These are phyloP conservation scores for Lactifluus hygrophoroides DNA, from an alignment of 768 basidiomycete genomes.

Conservation along the genomic window DNA sequence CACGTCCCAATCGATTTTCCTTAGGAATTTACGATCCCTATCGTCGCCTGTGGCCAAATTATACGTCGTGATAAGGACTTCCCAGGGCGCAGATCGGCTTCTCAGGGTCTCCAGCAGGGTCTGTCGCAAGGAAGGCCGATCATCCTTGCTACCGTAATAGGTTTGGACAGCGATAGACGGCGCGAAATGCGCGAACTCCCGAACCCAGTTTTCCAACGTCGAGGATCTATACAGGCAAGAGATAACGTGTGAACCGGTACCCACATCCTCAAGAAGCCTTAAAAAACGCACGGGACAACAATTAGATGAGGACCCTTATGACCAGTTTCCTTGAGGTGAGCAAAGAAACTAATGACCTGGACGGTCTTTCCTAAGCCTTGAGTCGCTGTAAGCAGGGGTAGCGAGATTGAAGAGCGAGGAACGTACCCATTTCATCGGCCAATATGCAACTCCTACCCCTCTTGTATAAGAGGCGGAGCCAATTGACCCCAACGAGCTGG, in stretches of 20 bases:
- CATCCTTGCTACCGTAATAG: constrained; percentile 91
- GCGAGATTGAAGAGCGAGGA: constrained; percentile 6
- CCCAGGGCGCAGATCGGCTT: constrained; percentile 57
- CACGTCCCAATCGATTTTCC: constrained; percentile 87
- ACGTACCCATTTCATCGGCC: constrained; percentile 97
- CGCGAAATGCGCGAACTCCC: constrained; percentile 89
- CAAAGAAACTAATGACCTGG: constrained; percentile 96
- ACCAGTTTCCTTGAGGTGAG: constrained; percentile 74
- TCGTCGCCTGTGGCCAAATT: constrained; percentile 84
- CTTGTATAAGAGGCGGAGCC: constrained; percentile 82
- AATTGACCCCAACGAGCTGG: constrained; percentile 95
- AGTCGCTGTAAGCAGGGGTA: constrained; percentile 5
- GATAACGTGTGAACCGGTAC: background rate
- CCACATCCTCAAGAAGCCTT: background rate
- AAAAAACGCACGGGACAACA: constrained; percentile 77
- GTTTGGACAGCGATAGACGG: constrained; percentile 79
- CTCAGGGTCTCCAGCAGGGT: constrained; percentile 55
- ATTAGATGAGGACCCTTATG: constrained; percentile 83
- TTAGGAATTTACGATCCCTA: constrained; percentile 88
- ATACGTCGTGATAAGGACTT: constrained; percentile 94
- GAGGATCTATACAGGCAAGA: constrained; percentile 54
- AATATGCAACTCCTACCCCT: constrained; percentile 86
- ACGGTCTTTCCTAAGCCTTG: constrained; percentile 96
- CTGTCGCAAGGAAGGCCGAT: constrained; percentile 65
- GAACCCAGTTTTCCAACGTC: constrained; percentile 96